Base-by-base conservation (phyloP, 179 eudicot species). In the Beta corolliflora region DNA sequence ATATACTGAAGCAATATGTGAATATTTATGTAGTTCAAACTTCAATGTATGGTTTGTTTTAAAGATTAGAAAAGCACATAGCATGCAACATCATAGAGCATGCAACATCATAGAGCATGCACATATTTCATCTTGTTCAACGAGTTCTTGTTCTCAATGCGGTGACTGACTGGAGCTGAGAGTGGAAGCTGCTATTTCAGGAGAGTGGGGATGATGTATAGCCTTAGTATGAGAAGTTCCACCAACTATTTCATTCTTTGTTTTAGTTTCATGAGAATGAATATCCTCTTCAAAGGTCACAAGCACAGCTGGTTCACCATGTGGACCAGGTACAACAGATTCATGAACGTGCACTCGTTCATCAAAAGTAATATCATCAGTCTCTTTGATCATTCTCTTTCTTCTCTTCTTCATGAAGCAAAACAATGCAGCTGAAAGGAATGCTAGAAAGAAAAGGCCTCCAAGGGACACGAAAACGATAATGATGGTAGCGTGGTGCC, bases 391-490 rank as follows among this genome's bases (percentile, higher is more conserved):
- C 66, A 45, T 66, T 76, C 80, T 88, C 85, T 81, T 93, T 86
- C 88, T 89, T 64, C 88, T 90, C 89, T 89, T 91, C 81, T 90
- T 91, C 36, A 89, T 69, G 80, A 78, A 89, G 89, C 91, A 93
- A 65, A 86, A 91, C n/a, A 92, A 79, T 25, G 94, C 90, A 8
- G 89, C 91, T 10, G 91, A 75, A 36, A 93, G 88, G 80, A 93
- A 90, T 60, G 92, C 93, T 3, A 93, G 88, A 75, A 93, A 87
- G 90, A 93, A 89, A 19, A 93, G 36, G 2, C 97, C 95, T 54
- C 97, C 97, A 41, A 93, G 78, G 3, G 94, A 89, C 36, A 89
- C 88, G 45, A 91, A 88, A 48, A 91, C 84, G 1, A 93, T 73
- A 15, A 93, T 70, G 55, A 93, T 91, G 61, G 89, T 84, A 3